phyloP scores from a whole-genome alignment of 495 filamentous ascomycete genomes.

The Penicillium malachiteum region DNA sequence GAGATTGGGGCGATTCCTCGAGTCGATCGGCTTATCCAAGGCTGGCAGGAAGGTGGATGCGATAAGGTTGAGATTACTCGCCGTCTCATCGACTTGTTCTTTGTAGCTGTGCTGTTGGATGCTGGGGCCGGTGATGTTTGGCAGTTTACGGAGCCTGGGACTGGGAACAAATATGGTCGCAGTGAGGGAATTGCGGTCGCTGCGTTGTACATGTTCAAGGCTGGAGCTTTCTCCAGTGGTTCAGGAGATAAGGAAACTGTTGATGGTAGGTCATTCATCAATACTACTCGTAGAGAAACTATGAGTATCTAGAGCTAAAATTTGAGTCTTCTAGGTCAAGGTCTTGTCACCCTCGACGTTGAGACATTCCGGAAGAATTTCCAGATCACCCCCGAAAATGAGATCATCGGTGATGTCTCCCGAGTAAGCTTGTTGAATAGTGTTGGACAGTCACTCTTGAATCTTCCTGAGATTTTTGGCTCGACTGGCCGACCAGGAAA shows the following conservation, averaged over 20 bases:
- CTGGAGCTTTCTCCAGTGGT: conserved; percentile 43
- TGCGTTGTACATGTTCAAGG: conserved; percentile 57
- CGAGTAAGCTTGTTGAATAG: conserved; percentile 47
- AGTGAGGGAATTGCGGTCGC: conserved; percentile 62
- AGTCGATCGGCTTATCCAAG: conserved; percentile 66
- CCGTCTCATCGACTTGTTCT: conserved; percentile 78
- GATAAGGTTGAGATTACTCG: conserved; percentile 73
- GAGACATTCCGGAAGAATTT: conserved; percentile 11
- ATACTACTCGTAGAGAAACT: neutral
- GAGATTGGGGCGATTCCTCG: conserved; percentile 77
- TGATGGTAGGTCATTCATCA: conserved; percentile 19
- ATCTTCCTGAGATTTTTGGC: conserved; percentile 51
- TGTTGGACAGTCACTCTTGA: conserved; percentile 47
- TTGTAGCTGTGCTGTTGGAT: conserved; percentile 87
- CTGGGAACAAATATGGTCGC: conserved; percentile 45
- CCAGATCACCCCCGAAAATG: conserved; percentile 50
- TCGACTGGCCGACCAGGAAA: conserved; percentile 50
- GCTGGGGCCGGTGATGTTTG: conserved; percentile 81
- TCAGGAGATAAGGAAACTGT: conserved; percentile 20
- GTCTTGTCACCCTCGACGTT: conserved; percentile 4
- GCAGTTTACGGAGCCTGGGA: conserved; percentile 54
- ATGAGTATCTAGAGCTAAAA: neutral
- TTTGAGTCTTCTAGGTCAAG: neutral
- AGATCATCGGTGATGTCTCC: conserved; percentile 50
- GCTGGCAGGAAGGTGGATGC: conserved; percentile 58